A percentile compares a stretch with the other conserved stretches of the same genome.
Evolutionary conservation across 2,329 filamentous ascomycete species (phyloP).

Genomic region (Paecilomyces sp.): DNA sequence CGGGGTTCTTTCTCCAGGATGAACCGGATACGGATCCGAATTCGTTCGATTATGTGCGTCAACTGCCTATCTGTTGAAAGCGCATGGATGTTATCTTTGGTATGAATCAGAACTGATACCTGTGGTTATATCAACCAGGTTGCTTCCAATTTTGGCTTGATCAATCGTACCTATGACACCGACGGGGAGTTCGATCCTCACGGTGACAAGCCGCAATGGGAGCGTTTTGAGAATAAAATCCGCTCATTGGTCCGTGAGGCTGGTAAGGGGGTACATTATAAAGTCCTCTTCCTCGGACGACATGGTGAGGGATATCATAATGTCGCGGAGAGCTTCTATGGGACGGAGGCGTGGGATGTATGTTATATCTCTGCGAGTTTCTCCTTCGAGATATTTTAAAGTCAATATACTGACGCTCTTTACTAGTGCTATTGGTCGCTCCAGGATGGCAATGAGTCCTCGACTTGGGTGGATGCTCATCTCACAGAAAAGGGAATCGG

Average conservation of each 20-base stretch:
- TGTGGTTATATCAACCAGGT: constrained; percentile 18
- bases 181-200: constrained; percentile 24
- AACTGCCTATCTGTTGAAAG: not conserved
- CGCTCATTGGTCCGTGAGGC: constrained; percentile 36
- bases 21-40: constrained; percentile 40
- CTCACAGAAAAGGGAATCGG: constrained; percentile 46
- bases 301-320: constrained; percentile 59
- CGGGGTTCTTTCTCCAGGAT: constrained; percentile 46
- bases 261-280: constrained; percentile 38
- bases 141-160: constrained; percentile 43
- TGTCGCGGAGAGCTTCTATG: constrained; percentile 52
- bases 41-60: constrained; percentile 43
- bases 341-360: constrained; percentile 54
- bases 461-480: constrained; percentile 52
- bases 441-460: constrained; percentile 49
- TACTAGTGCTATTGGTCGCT: constrained; percentile 32
- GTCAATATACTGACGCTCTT: not conserved
- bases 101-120: not conserved
- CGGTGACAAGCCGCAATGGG: constrained; percentile 46
- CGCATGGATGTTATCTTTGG: not conserved
- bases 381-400: not conserved
- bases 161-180: constrained; percentile 37
- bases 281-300: constrained; percentile 52
- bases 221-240: constrained; percentile 45
- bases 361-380: constrained; percentile 8